phyloP scores from a whole-genome alignment of 257 asterid species.

The Solanum appendiculatum region DNA sequence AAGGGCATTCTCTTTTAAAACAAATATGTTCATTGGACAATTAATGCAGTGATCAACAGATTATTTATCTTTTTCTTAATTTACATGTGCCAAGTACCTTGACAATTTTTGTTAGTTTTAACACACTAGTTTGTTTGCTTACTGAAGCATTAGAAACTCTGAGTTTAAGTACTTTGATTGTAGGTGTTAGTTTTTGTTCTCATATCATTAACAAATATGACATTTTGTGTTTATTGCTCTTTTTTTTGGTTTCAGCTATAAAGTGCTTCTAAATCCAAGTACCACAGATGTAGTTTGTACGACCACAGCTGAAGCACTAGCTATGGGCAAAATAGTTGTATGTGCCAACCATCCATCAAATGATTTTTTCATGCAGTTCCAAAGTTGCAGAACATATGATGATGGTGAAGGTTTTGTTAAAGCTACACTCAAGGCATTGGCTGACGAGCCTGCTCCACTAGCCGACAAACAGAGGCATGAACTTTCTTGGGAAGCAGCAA shows the following conservation, averaged over 20 bases:
- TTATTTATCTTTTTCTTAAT: neutral
- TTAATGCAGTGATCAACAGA: neutral
- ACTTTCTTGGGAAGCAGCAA: constrained; percentile 98
- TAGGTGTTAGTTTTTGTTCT: neutral
- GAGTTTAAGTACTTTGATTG: neutral
- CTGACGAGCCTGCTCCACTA: constrained; percentile 64
- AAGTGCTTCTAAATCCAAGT: constrained; percentile 93
- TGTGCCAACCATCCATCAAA: constrained; percentile 96
- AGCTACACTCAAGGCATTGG: constrained; percentile 57
- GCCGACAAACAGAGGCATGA: constrained; percentile 70
- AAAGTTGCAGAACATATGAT: constrained; percentile 77
- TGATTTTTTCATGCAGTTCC: constrained; percentile 94
- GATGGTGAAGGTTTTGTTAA: constrained; percentile 54
- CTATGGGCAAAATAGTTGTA: constrained; percentile 93
- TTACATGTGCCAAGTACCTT: neutral
- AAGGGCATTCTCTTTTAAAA: neutral
- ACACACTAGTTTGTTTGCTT: neutral
- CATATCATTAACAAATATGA: neutral
- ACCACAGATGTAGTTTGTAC: constrained; percentile 99
- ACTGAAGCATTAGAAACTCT: neutral
- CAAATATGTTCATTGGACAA: neutral
- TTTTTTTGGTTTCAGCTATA: constrained; percentile 43
- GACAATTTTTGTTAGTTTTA: neutral
- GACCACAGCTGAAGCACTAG: constrained; percentile 94
- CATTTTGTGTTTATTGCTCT: neutral